Base-by-base conservation (phyloP, 331 rosid genomes). In the Malus hybrid region DNA sequence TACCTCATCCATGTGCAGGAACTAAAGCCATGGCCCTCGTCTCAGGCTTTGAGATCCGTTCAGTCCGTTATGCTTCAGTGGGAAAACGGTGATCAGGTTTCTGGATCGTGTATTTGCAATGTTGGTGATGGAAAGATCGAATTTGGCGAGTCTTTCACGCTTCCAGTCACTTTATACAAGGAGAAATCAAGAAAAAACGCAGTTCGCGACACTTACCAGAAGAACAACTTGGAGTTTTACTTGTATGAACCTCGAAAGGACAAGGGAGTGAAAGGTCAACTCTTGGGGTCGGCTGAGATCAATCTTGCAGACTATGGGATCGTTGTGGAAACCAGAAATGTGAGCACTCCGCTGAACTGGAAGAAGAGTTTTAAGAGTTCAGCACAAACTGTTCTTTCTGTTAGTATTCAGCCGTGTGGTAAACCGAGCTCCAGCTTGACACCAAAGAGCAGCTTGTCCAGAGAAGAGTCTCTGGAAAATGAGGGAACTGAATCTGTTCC, bases 11-110 rank as follows among this genome's bases (percentile, higher is more conserved):
- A 86, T 73, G 84, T 90, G 77, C 82, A 74, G 79, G 96, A 88
- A 87, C 82, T 93, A 68, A 90, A 79, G 65, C 97, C 97, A 33
- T 93, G 97, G 97, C 88, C 92, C 15, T 82, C 87, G 61, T 87
- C 90, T 50, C 81, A 84, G 78, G 84, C 91, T 62, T 64, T 75
- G 76, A 87, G 60, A 78, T 84, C 90, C 26, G 75, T 67, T 79
- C 87, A 81, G 64, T 84, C 91, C 26, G 86, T 93, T 55, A 36
- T 84, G 10, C 86, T 93, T 78, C 91, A 86, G 66, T 93, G 97
- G 96, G 91, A 80, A 70, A 87, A 87, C 78, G 97, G 91, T 44
- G 93, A 82, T 78, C 74, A 80, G 9, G 82, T 39, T 57, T 83
- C 84, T 26, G 93, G 94, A 53, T 87, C 89, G 30, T 62, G 86